phyloP scores from a whole-genome alignment of 345 rosid species.

The Leavenworthia alabamica region DNA sequence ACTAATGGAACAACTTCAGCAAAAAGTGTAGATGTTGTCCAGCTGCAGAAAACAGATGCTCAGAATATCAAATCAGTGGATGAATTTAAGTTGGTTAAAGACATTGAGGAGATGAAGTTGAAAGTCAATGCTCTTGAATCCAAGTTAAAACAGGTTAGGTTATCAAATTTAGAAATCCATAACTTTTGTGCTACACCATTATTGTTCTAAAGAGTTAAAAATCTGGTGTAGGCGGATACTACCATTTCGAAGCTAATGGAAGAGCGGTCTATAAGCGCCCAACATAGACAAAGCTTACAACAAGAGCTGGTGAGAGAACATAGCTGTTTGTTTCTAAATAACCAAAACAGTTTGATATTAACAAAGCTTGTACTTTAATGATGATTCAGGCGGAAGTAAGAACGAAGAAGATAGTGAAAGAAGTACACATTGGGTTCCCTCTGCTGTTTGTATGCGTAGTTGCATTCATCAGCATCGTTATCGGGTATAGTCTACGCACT shows the following conservation, averaged over 20 bases:
- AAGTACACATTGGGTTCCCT: constrained; percentile 59
- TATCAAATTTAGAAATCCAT: constrained; percentile 2
- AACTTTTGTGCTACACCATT: not conserved
- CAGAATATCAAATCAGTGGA: constrained; percentile 28
- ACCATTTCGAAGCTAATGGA: constrained; percentile 60
- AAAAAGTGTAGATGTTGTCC: constrained; percentile 25
- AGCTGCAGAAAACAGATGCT: constrained; percentile 30
- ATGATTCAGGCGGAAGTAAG: constrained; percentile 49
- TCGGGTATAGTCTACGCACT: constrained; percentile 45
- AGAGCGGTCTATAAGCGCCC: constrained; percentile 44
- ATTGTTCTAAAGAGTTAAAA: constrained; percentile 3
- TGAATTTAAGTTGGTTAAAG: constrained; percentile 47
- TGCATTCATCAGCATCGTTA: constrained; percentile 51
- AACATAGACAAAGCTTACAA: constrained; percentile 44
- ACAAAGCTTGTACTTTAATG: not conserved
- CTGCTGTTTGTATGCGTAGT: constrained; percentile 72
- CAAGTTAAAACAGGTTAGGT: constrained; percentile 65
- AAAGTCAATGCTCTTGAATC: constrained; percentile 57
- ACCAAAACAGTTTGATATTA: not conserved
- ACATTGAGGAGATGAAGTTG: constrained; percentile 60
- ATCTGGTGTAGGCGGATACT: constrained; percentile 54
- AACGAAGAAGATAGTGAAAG: constrained; percentile 37
- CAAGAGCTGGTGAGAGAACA: constrained; percentile 56
- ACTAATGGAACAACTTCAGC: constrained; percentile 31
- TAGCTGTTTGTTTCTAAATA: not conserved